phyloP scores from a whole-genome alignment of 2,329 filamentous ascomycete genomes.

The Curvularia sp. region DNA sequence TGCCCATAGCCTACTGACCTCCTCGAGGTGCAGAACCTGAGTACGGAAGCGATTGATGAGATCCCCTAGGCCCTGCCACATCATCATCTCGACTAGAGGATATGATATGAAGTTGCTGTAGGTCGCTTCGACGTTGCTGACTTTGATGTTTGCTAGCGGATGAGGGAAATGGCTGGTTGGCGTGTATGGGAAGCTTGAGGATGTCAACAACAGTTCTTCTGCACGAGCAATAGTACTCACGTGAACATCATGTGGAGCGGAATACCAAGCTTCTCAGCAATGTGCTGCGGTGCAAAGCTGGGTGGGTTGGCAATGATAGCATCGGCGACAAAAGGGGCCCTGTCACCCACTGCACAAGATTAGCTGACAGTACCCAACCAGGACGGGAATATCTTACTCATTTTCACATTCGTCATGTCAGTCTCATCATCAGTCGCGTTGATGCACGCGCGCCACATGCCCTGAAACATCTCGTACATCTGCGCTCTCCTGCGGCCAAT shows the following conservation, averaged over 20 bases:
- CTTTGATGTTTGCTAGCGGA: constrained; percentile 77
- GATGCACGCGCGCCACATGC: constrained; percentile 81
- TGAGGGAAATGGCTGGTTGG: constrained; percentile 79
- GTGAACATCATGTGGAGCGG: constrained; percentile 90
- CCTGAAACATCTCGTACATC: constrained; percentile 84
- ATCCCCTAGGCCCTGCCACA: constrained; percentile 70
- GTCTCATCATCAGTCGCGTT: constrained; percentile 74
- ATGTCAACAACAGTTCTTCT: constrained; percentile 11
- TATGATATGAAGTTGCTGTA: constrained; percentile 85
- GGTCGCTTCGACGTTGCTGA: constrained; percentile 72
- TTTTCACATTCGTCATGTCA: constrained; percentile 64
- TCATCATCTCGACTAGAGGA: constrained; percentile 80
- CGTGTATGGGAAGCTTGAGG: constrained; percentile 70
- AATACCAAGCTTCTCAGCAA: constrained; percentile 76
- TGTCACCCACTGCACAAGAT: constrained; percentile 59
- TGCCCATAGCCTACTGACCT: constrained; percentile 78
- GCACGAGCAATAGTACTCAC: constrained; percentile 53
- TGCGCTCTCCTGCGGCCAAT: constrained; percentile 69
- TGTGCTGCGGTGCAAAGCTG: constrained; percentile 77
- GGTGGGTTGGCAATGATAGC: constrained; percentile 82
- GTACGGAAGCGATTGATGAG: constrained; percentile 77
- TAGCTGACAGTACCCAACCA: constrained; percentile 4
- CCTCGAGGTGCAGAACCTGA: constrained; percentile 72
- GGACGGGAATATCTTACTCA: constrained; percentile 52
- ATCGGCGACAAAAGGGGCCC: constrained; percentile 79